A percentile compares a stretch with the other conserved stretches of the same genome.
phyloP scores from a whole-genome alignment of 768 basidiomycete genomes.

The Royoungia palumana region DNA sequence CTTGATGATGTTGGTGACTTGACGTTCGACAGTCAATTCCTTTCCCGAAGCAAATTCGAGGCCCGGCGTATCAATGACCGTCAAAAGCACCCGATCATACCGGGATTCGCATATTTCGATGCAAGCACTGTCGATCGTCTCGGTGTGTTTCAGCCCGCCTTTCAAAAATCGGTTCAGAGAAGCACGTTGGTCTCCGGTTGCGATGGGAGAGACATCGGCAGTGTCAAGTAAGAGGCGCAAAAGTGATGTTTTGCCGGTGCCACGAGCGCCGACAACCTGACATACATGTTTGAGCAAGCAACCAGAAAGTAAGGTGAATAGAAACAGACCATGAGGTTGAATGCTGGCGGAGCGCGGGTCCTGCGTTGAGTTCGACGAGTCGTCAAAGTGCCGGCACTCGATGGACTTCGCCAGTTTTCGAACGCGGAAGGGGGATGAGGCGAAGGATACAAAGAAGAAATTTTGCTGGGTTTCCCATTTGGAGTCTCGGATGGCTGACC shows the following conservation, averaged over 20 bases:
- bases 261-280: constrained; percentile 76
- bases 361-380: constrained; percentile 60
- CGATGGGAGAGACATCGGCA: constrained; percentile 73
- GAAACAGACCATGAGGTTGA: constrained; percentile 75
- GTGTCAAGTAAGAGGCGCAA: constrained; percentile 80
- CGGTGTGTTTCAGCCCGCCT: constrained; percentile 57
- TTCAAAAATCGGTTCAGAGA: constrained; percentile 64
- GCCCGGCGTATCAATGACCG: constrained; percentile 84
- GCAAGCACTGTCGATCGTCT: constrained; percentile 61
- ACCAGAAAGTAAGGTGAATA: neutral
- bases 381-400: constrained; percentile 35
- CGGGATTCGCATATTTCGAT: constrained; percentile 83
- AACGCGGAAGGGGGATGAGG: constrained; percentile 57
- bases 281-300: constrained; percentile 2
- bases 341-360: constrained; percentile 65
- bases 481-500: constrained; percentile 30
- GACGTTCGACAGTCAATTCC: constrained; percentile 76
- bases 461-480: constrained; percentile 42
- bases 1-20: constrained; percentile 69
- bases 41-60: constrained; percentile 70
- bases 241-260: constrained; percentile 83
- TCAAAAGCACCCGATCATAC: constrained; percentile 73
- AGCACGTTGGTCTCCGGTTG: constrained; percentile 70
- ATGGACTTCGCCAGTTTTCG: constrained; percentile 47
- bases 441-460: constrained; percentile 70